Conservation (phyloP, 257 asterid genomes). For the Solanum arcanum region DNA sequence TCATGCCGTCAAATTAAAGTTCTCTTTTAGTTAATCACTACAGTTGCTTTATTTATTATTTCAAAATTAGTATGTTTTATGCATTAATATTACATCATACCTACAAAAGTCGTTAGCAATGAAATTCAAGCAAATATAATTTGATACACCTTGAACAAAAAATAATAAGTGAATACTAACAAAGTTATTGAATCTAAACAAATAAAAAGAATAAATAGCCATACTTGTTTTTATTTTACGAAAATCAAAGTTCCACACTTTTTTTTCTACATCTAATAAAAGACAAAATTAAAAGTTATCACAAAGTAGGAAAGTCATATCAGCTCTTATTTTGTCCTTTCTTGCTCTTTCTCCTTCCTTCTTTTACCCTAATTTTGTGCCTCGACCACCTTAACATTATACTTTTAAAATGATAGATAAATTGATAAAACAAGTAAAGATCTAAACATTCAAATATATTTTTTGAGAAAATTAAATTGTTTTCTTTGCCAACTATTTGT, state of each 20-base stretch:
- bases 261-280: background rate
- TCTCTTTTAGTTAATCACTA: background rate
- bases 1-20: background rate
- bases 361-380: background rate
- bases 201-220: background rate
- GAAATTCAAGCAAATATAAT: background rate
- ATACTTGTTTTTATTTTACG: background rate
- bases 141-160: background rate
- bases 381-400: background rate
- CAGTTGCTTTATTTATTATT: background rate
- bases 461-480: background rate
- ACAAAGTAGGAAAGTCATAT: background rate
- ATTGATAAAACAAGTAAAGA: background rate
- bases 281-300: background rate
- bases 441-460: background rate
- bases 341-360: background rate
- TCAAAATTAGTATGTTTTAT: too few relatives aligned
- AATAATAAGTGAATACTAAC: background rate
- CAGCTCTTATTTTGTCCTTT: too few relatives aligned
- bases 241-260: too few relatives aligned
- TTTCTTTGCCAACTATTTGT: background rate
- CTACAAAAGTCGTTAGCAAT: background rate
- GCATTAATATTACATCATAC: background rate
- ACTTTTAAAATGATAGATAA: background rate
- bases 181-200: background rate